Evolutionary conservation across 257 asterid species (phyloP), one percentile per base, ranked within the genome.

Genomic region (Fraxinus pennsylvanica): DNA sequence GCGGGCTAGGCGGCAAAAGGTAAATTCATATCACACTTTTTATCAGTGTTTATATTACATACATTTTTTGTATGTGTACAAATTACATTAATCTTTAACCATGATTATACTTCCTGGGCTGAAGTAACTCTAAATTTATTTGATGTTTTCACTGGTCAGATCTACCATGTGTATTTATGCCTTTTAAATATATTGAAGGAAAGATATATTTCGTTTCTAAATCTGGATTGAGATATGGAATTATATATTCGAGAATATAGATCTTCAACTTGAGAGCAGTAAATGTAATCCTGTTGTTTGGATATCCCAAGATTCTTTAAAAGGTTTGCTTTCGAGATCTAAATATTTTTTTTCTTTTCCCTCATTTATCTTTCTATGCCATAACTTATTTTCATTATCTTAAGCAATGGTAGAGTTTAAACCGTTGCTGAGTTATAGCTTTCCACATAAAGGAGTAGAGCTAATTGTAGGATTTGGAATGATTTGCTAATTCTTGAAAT

Each of bases 1-100:
- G 7, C 89, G 98, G 69, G 94, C 97, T 72, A 90, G 81, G 89
- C 87, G 97, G 74, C 99, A 90, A 76, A 96, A 93, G 97, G 99
- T 96, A 82, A 78, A 78, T 73, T 19, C 78, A n/a, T 81, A n/a
- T 32, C 17, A 32, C 66, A 21, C 29, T 70, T 79, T 73, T 70
- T 73, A 19, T 45, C 19, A 21, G 17, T 12, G 17, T 63, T 27
- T 63, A 63, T 27, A 63, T 27, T 8, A 27, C 17, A 22, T 25
- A 25, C 19, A 0, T 63, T 9, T 9, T 63, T 25, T 63, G 1
- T 63, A 27, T 27, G 36, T 63, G 69, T 59, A n/a, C 32, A 59
- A 59, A 79, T 73, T 12, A 38, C 63, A 69, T 54, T 6, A 38
- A 27, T 57, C 65, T 59, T 78, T 68, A 13, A 68, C 72, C 52